phyloP scores from a whole-genome alignment of 2,329 filamentous ascomycete species.

The Ceratocystis papillata region DNA sequence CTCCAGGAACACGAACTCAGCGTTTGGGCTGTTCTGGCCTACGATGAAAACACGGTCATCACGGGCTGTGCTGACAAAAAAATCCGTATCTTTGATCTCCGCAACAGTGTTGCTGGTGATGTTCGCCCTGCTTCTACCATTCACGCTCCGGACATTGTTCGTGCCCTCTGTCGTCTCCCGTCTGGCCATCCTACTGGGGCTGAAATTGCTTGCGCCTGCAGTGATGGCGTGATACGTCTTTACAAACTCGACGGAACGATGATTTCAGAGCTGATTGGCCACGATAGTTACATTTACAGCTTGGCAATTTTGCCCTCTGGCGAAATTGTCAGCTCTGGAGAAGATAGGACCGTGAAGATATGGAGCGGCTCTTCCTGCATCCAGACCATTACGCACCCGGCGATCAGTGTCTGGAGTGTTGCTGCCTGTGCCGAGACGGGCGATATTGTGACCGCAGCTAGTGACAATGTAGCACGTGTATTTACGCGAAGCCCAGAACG shows the following conservation, averaged over 20 bases:
- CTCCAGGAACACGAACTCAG: slow-evolving; percentile 64
- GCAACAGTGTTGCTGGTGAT: slow-evolving; percentile 46
- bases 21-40: slow-evolving; percentile 85
- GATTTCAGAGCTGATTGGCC: slow-evolving; percentile 68
- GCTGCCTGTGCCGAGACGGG: slow-evolving; percentile 72
- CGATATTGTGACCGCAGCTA: slow-evolving; percentile 88
- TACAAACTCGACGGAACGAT: slow-evolving; percentile 74
- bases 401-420: slow-evolving; percentile 91
- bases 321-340: slow-evolving; percentile 80
- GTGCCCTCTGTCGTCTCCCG: slow-evolving; percentile 77
- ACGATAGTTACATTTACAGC: slow-evolving; percentile 92
- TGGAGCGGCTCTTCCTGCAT: slow-evolving; percentile 77
- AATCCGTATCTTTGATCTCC: slow-evolving; percentile 71
- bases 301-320: slow-evolving; percentile 67
- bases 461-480: slow-evolving; percentile 72
- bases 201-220: slow-evolving; percentile 89
- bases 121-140: slow-evolving; percentile 45
- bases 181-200: slow-evolving; percentile 66
- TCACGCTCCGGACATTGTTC: slow-evolving; percentile 68
- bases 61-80: slow-evolving; percentile 88
- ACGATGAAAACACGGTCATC: slow-evolving; percentile 67
- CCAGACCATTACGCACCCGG: slow-evolving; percentile 93
- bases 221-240: slow-evolving; percentile 77
- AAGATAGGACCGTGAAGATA: slow-evolving; percentile 84
- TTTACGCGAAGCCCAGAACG: slow-evolving; percentile 66